Evolutionary conservation across 75 land plant genomes (phyloP), one percentile per base, ranked within the genome.

Genomic region (Pinus taeda): DNA sequence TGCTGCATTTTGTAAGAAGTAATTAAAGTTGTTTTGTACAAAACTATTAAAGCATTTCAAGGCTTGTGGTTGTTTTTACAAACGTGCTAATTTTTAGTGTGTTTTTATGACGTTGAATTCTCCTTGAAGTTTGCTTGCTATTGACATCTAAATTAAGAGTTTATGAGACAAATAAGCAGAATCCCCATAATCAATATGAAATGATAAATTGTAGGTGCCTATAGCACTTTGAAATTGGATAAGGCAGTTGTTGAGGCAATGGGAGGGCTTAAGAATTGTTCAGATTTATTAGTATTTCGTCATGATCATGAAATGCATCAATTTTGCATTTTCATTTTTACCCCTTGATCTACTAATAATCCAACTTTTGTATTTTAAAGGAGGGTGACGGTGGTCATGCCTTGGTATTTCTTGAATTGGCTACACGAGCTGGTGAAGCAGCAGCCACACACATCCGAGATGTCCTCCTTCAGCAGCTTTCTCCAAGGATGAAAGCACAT

Each of bases 391-490:
- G 81, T 76, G 74, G 88, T 67, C 81, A 81, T 64, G 93, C 98
- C 57, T 76, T 90, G 57, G 88, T 92, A 18, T 94, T 90, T 83
- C 79, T 94, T 26, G 98, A 94, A 85, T 86, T 94, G 60, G 98
- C 98, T 20, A 89, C 82, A 17, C 87, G 98, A 65, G 89, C 95
- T 76, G 98, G 98, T 49, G 95, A 90, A 76, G 81, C 87, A 42
- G 95, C 85, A 69, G 95, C 95, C 36, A 76, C 75, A 22, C 91
- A 85, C 77, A 86, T 94, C 18, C 87, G 84, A 64, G 87, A 92
- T 77, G 90, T 79, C 15, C 81, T 92, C 53, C 75, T 90, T 62
- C 90, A 87, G 77, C 88, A 89, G 71, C 82, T 90, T 9, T 76
- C 95, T 39, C 80, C 77, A 53, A 76, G 61, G 69, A 75, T 76